Percentiles rank a stretch among this genome's conserved stretches.
Conservation (phyloP, 2,329 filamentous ascomycete species). For the Monosporascus sp. region DNA sequence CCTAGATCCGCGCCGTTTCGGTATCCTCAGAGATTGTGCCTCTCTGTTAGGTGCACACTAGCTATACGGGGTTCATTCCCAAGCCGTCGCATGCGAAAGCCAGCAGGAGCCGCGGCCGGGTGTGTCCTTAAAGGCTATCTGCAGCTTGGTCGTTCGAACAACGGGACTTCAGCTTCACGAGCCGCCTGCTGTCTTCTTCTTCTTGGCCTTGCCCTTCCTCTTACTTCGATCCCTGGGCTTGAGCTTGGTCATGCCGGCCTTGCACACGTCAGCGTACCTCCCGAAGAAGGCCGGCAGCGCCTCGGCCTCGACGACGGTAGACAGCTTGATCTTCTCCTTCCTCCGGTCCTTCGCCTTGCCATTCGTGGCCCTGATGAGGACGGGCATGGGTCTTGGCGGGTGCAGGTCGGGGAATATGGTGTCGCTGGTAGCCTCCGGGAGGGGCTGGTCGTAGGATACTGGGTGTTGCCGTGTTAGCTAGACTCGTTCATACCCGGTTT, state of each 20-base stretch:
- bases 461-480: conserved; percentile 1
- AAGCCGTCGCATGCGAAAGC: no score
- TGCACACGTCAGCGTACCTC: conserved; percentile 86
- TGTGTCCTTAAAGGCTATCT: no score
- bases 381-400: conserved; percentile 55
- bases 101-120: no score
- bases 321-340: conserved; percentile 63
- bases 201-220: conserved; percentile 74
- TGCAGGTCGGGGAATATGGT: conserved; percentile 56
- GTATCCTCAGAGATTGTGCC: no score
- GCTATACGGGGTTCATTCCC: no score
- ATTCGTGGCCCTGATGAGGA: conserved; percentile 81
- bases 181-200: conserved; percentile 54
- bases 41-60: no score
- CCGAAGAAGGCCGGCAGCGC: conserved; percentile 76
- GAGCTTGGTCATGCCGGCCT: conserved; percentile 77
- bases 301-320: conserved; percentile 73
- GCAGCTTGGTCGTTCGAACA: no score
- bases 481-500: no score
- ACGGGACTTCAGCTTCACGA: conserved; percentile 11
- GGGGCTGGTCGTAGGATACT: conserved; percentile 41
- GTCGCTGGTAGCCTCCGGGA: conserved; percentile 36
- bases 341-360: conserved; percentile 60
- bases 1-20: no score
- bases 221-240: conserved; percentile 93